Base-by-base conservation (phyloP, 208 protist genomes). In the Leishmania arabica region DNA sequence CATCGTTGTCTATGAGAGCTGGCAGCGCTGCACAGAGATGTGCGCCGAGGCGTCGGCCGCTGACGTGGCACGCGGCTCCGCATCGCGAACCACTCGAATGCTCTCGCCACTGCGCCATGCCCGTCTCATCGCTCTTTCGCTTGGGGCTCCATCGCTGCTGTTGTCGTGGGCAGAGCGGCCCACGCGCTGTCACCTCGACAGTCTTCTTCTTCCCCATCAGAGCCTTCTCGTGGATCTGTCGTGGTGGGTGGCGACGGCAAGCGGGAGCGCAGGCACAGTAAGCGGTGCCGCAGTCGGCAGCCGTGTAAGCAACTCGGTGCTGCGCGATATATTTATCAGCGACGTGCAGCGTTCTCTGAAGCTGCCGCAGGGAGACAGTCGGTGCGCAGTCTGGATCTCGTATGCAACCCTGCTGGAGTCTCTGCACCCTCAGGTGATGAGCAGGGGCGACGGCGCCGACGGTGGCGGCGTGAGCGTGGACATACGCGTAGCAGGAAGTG, bases 161-260 rank as follows among this genome's bases (percentile, higher is more conserved):
- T 74, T 82, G 49, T 81, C 86, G 17, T 86, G 82, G 82, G 76
- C 77, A 9, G 64, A 78, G 58, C n/a, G 49, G 68, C 3, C 73
- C 4, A 7, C 74, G 21, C 83, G 73, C 47, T 86, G 82, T 31
- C 71, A 82, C 47, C 56, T 86, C 40, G 71, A 66, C 40, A 66
- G 47, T 19, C 81, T 95, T n/a, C 73, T 93, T 13, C 86, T 93
- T n/a, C 78, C 89, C 3, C 88, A 93, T 69, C 91, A 95, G 65
- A 88, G 77, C 24, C 84, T 95, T 21, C 73, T 95, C 7, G 42
- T 92, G n/a, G 89, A 95, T 79, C 7, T 92, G 34, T 88, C 84
- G 37, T 92, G 90, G 83, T 93, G 85, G 68, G n/a, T 93, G 42
- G 79, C 69, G 34, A 74, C 85, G 27, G 17, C 51, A 64, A 34